Percentiles rank a stretch among this genome's conserved stretches.
phyloP scores from a whole-genome alignment of 306 rosid species.

The Lotus japonicus region DNA sequence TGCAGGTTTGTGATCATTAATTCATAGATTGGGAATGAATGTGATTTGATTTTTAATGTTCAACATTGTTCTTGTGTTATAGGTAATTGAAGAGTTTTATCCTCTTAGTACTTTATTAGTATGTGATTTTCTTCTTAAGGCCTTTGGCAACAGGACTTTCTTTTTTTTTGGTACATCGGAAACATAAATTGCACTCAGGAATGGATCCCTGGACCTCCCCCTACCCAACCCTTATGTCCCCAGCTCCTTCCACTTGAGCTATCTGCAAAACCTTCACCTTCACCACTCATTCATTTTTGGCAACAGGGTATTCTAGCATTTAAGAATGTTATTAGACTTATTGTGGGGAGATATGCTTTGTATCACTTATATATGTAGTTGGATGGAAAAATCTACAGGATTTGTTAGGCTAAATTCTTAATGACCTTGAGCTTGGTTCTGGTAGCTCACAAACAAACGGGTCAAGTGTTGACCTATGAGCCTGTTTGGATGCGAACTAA shows the following conservation, averaged over 20 bases:
- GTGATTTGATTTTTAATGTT: background rate
- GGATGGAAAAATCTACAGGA: background rate
- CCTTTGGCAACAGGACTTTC: too few relatives aligned
- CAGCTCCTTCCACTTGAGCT: too few relatives aligned
- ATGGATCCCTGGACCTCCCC: too few relatives aligned
- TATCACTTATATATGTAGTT: background rate
- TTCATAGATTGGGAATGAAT: background rate
- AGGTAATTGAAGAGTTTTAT: background rate
- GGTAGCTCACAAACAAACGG: background rate
- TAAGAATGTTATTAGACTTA: background rate
- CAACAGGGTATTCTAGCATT: background rate
- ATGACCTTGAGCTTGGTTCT: background rate
- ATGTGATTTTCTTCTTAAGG: background rate
- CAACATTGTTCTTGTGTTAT: background rate
- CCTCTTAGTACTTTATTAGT: background rate
- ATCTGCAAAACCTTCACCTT: too few relatives aligned
- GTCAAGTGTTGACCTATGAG: background rate
- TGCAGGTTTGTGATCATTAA: background rate
- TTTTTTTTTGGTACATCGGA: too few relatives aligned
- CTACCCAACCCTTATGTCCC: too few relatives aligned
- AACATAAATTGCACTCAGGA: too few relatives aligned
- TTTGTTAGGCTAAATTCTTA: background rate
- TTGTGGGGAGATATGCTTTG: background rate
- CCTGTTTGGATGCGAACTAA: too few relatives aligned
- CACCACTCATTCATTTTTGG: too few relatives aligned